These are phyloP conservation scores for Hirschfeldia incana DNA, from an alignment of 345 rosid species.

Conservation along the genomic window DNA sequence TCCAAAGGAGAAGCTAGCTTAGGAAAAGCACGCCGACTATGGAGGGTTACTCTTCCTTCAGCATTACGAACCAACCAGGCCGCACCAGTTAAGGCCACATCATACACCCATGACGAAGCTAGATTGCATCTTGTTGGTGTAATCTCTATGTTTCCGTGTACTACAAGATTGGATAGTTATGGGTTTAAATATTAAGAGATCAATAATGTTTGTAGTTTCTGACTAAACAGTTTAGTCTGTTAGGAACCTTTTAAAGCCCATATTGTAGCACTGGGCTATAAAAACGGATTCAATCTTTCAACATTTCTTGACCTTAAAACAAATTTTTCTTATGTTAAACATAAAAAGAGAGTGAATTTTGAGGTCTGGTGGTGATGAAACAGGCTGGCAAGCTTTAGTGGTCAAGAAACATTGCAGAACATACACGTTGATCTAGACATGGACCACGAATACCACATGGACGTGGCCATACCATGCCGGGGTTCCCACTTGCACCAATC, in stretches of 20 bases:
- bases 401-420: conserved; percentile 16
- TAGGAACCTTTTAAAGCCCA: neutral
- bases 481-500: conserved; percentile 31
- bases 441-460: conserved; percentile 46
- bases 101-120: no score
- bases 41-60: no score
- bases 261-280: neutral
- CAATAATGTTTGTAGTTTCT: neutral
- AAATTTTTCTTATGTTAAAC: neutral
- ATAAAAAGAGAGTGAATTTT: neutral
- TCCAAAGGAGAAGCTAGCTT: no score
- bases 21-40: no score
- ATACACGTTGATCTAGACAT: conserved; percentile 22
- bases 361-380: conserved; percentile 12
- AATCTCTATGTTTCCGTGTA: conserved; percentile 14
- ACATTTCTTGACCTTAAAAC: neutral
- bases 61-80: no score
- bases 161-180: conserved; percentile 2
- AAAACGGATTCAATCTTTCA: neutral
- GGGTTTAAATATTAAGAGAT: neutral
- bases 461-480: conserved; percentile 41
- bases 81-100: no score
- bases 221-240: neutral
- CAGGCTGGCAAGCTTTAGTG: conserved; percentile 34
- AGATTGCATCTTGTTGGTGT: neutral